phyloP scores from a whole-genome alignment of 148 eudicot species.

The Silene latifolia region DNA sequence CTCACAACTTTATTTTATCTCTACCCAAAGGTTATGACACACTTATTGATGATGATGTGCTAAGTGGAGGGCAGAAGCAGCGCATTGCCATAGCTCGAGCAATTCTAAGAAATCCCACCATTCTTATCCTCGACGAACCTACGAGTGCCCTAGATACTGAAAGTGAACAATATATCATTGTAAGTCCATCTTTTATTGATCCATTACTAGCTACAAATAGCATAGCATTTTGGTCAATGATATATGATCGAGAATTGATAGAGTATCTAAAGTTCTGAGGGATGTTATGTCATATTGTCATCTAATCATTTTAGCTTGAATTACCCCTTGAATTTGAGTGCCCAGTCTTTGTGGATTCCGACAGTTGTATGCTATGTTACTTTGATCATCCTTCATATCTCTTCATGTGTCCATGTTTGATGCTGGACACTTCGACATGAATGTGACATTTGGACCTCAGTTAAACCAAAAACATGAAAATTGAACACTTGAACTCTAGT shows the following conservation, averaged over 20 bases:
- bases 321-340: no score
- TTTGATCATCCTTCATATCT: no score
- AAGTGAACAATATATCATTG: slow-evolving; percentile 95
- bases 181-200: slow-evolving; percentile 21
- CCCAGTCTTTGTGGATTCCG: no score
- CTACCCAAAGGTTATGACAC: slow-evolving; percentile 88
- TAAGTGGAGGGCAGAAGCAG: slow-evolving; percentile 98
- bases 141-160: slow-evolving; percentile 98
- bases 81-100: slow-evolving; percentile 98
- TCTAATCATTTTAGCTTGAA: neutral
- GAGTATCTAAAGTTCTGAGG: neutral
- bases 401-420: no score
- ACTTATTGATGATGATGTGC: slow-evolving; percentile 90
- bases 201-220: neutral
- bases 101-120: slow-evolving; percentile 77
- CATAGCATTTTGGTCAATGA: no score
- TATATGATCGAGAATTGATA: neutral
- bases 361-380: no score
- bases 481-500: no score
- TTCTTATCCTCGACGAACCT: slow-evolving; percentile 94
- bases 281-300: neutral
- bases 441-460: no score
- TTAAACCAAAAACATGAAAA: no score
- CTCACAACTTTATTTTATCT: slow-evolving; percentile 76
- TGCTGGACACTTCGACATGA: no score